Conservation (phyloP, 2,329 filamentous ascomycete genomes). For the Colletotrichum sp. region DNA sequence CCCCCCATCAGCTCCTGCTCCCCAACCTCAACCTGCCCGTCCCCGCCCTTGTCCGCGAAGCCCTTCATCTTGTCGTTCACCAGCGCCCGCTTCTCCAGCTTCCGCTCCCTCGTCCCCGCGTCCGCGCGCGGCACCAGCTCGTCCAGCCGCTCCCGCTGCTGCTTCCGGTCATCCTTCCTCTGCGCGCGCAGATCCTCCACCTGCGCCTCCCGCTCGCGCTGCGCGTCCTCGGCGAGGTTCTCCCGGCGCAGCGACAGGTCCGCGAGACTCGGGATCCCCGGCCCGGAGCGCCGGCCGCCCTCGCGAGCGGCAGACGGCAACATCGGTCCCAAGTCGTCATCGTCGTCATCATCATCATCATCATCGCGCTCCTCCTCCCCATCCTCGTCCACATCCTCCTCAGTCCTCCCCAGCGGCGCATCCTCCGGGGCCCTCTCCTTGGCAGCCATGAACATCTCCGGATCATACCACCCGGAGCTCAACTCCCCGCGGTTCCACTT, state of each 20-base stretch:
- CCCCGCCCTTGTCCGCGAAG: slow-evolving; percentile 64
- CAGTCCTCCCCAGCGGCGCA: background rate
- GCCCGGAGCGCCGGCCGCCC: slow-evolving; percentile 42
- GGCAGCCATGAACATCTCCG: slow-evolving; percentile 63
- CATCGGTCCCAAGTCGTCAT: slow-evolving; percentile 65
- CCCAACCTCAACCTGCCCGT: slow-evolving; percentile 55
- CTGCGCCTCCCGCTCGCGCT: slow-evolving; percentile 48
- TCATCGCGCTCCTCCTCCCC: slow-evolving; percentile 27
- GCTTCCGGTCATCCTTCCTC: slow-evolving; percentile 67
- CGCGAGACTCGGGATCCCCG: slow-evolving; percentile 73
- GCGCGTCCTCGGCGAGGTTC: slow-evolving; percentile 53
- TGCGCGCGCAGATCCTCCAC: slow-evolving; percentile 61
- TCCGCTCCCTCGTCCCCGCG: slow-evolving; percentile 80
- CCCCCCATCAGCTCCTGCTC: slow-evolving; percentile 83
- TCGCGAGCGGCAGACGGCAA: slow-evolving; percentile 28
- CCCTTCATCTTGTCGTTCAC: slow-evolving; percentile 74
- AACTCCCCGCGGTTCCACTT: slow-evolving; percentile 94
- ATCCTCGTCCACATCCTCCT: background rate
- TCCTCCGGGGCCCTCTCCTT: slow-evolving; percentile 29
- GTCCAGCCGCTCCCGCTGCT: slow-evolving; percentile 76
- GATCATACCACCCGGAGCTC: slow-evolving; percentile 92
- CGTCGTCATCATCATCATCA: slow-evolving; percentile 55
- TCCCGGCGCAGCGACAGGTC: slow-evolving; percentile 72
- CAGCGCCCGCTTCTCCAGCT: slow-evolving; percentile 83
- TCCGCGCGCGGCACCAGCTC: slow-evolving; percentile 85